Evolutionary conservation across 75 land plant species (phyloP).

Genomic region (Cupressus sempervirens): DNA sequence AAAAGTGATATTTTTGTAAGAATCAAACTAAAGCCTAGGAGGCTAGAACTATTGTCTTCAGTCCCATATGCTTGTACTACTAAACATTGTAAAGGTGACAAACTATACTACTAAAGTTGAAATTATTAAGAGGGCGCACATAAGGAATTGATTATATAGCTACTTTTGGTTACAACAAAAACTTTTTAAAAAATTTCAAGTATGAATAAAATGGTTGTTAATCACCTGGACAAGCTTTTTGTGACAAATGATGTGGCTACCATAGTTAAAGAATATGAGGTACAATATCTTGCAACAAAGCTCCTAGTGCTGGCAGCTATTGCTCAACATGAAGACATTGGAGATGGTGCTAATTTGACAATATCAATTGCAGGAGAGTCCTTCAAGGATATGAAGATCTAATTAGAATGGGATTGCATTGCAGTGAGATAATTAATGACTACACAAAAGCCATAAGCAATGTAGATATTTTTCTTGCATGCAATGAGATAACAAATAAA

Average conservation of each 20-base stretch:
- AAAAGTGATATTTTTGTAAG: not conserved
- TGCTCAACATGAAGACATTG: slow-evolving; percentile 98
- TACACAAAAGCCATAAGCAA: slow-evolving; percentile 75
- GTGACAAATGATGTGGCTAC: too few species aligned
- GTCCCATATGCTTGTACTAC: not conserved
- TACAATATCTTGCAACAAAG: slow-evolving; percentile 98
- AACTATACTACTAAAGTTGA: not conserved
- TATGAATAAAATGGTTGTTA: too few species aligned
- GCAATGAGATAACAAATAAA: not conserved
- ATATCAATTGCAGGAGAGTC: slow-evolving; percentile 93
- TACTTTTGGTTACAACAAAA: too few species aligned
- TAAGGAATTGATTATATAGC: too few species aligned
- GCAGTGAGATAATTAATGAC: slow-evolving; percentile 93
- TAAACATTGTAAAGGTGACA: not conserved
- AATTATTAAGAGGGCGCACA: too few species aligned
- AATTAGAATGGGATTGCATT: slow-evolving; percentile 90
- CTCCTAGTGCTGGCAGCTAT: slow-evolving; percentile 88
- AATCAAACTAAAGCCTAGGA: not conserved
- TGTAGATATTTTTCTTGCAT: slow-evolving; percentile 25
- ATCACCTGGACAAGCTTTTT: too few species aligned
- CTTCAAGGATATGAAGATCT: slow-evolving; percentile 95
- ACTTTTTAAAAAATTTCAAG: too few species aligned
- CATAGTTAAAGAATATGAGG: slow-evolving; percentile 92
- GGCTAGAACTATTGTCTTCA: not conserved
- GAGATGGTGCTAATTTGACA: slow-evolving; percentile 92